A percentile compares a stretch with the other conserved stretches of the same genome.
Conservation (phyloP, 768 basidiomycete species). For the Mycena amicta region DNA sequence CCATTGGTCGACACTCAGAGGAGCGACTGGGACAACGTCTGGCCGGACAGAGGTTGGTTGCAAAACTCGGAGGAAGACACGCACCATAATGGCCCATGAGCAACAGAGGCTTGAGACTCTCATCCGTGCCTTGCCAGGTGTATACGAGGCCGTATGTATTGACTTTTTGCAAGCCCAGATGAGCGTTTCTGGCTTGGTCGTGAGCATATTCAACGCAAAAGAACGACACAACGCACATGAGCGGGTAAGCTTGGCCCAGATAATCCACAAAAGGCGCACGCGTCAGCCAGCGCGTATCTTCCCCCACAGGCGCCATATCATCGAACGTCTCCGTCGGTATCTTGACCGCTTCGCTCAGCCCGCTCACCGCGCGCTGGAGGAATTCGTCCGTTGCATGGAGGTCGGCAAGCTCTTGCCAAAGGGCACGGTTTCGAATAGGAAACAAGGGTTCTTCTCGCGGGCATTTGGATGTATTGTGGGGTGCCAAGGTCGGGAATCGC, state of each 20-base stretch:
- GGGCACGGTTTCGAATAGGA: conserved; percentile 8
- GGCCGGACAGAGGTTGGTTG: not conserved
- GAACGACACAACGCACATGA: conserved; percentile 42
- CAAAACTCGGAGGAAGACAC: not conserved
- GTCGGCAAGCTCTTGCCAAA: conserved; percentile 12
- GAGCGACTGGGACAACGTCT: conserved; percentile 74
- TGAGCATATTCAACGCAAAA: not conserved
- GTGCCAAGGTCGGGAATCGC: too few relatives aligned
- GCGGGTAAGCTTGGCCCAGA: conserved; percentile 48
- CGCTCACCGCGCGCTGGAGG: conserved; percentile 31
- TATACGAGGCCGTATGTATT: conserved; percentile 66
- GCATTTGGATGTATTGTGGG: too few relatives aligned
- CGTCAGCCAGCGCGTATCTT: conserved; percentile 46
- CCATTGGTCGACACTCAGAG: conserved; percentile 59
- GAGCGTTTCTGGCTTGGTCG: not conserved
- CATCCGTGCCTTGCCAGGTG: conserved; percentile 57
- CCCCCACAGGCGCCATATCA: conserved; percentile 46
- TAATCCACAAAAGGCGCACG: conserved; percentile 43
- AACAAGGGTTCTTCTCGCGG: conserved; percentile 1
- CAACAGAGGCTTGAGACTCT: conserved; percentile 55
- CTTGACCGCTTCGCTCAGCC: conserved; percentile 36
- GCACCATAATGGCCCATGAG: conserved; percentile 55
- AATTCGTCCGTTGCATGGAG: conserved; percentile 27
- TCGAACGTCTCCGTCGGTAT: conserved; percentile 53
- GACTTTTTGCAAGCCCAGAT: conserved; percentile 37